A percentile compares a stretch with the other conserved stretches of the same genome.
phyloP scores from a whole-genome alignment of 1,284 basidiomycete species.

The Puccinia sorghi region DNA sequence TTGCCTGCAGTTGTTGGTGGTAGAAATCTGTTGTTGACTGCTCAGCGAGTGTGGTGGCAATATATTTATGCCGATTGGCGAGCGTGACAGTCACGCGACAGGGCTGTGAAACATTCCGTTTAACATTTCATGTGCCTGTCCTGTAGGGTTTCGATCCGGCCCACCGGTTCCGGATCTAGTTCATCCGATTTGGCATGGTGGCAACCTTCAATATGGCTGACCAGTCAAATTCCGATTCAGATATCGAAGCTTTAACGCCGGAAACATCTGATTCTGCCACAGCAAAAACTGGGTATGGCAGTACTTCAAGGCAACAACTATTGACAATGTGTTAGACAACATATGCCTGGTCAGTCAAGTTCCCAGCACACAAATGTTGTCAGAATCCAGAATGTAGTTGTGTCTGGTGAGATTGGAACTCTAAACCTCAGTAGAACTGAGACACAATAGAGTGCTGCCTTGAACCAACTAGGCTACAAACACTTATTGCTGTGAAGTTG shows the following conservation, averaged over 20 bases:
- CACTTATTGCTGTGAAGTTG: too few species aligned
- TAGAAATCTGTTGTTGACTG: neutral
- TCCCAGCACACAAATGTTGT: neutral
- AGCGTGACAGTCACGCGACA: neutral
- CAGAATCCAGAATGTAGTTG: too few species aligned
- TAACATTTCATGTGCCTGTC: too few species aligned
- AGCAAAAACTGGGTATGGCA: neutral
- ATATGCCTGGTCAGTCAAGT: neutral
- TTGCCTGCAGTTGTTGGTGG: neutral
- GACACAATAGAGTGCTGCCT: too few species aligned
- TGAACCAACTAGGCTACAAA: too few species aligned
- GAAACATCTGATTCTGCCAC: neutral
- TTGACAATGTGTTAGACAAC: neutral
- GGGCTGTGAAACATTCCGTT: conserved; percentile 1
- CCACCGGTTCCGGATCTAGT: too few species aligned
- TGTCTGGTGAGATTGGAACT: too few species aligned
- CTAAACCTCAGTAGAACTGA: too few species aligned
- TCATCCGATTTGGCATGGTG: too few species aligned
- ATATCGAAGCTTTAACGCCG: neutral
- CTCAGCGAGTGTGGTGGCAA: neutral
- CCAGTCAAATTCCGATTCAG: too few species aligned
- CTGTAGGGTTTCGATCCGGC: too few species aligned
- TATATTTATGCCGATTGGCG: neutral
- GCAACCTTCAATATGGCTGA: too few species aligned
- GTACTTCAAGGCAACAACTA: neutral